Percentiles rank a stretch among this genome's conserved stretches.
These are phyloP conservation scores for Crucihimalaya himalaica DNA, from an alignment of 345 rosid genomes.

Conservation along the genomic window DNA sequence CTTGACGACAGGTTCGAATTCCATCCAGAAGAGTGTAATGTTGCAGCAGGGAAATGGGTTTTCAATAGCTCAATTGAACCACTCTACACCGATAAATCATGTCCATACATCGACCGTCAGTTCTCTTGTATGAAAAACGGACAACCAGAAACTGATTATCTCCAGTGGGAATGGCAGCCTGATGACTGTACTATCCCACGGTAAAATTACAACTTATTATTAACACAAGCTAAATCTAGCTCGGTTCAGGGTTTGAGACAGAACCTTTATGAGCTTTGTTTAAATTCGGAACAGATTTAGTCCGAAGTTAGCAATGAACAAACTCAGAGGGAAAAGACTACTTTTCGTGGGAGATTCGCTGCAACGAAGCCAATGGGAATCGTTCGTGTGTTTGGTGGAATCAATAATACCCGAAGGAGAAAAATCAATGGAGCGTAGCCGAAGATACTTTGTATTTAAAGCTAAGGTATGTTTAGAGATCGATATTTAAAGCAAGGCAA, in stretches of 20 bases:
- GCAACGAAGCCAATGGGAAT: slow-evolving; percentile 90
- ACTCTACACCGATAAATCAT: slow-evolving; percentile 70
- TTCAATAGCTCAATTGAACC: slow-evolving; percentile 64
- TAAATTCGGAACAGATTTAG: slow-evolving; percentile 51
- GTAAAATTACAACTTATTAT: slow-evolving; percentile 33
- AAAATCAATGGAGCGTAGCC: slow-evolving; percentile 60
- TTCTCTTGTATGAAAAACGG: slow-evolving; percentile 77
- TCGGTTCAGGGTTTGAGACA: background rate
- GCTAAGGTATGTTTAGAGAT: slow-evolving; percentile 53
- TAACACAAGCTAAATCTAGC: background rate
- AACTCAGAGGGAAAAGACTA: slow-evolving; percentile 71
- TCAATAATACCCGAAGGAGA: slow-evolving; percentile 58
- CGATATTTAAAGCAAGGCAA: background rate
- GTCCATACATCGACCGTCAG: slow-evolving; percentile 82
- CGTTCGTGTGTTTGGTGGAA: slow-evolving; percentile 82
- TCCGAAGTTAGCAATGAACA: slow-evolving; percentile 62
- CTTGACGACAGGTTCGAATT: slow-evolving; percentile 84
- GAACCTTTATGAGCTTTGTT: background rate
- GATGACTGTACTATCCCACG: slow-evolving; percentile 83
- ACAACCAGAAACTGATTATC: slow-evolving; percentile 64
- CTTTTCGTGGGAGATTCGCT: slow-evolving; percentile 88
- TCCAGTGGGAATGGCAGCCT: slow-evolving; percentile 92
- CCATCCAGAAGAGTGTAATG: slow-evolving; percentile 81
- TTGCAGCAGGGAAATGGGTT: slow-evolving; percentile 80
- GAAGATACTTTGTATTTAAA: slow-evolving; percentile 56